These are phyloP conservation scores for Endotrypanum monterogeii DNA, from an alignment of 208 protist species.

Conservation along the genomic window DNA sequence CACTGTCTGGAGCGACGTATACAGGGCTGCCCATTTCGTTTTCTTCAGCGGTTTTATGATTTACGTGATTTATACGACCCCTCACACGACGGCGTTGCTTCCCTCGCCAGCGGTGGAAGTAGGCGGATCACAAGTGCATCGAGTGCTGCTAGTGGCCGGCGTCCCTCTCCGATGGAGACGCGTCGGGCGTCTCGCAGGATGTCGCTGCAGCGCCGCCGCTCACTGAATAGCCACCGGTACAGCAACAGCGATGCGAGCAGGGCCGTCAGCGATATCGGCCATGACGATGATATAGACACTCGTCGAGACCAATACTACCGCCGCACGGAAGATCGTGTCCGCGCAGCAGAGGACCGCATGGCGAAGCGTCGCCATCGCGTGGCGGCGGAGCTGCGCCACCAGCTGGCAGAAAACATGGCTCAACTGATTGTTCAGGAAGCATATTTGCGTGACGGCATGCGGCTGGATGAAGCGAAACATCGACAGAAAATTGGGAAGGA, in stretches of 20 bases:
- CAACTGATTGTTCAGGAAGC: constrained; percentile 53
- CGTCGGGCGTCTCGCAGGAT: constrained; percentile 9
- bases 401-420: constrained; percentile 46
- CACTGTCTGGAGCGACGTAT: constrained; percentile 73
- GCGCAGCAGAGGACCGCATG: constrained; percentile 34
- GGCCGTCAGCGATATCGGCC: constrained; percentile 15
- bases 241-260: constrained; percentile 25
- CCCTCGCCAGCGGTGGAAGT: constrained; percentile 11
- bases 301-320: constrained; percentile 24
- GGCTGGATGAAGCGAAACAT: constrained; percentile 50
- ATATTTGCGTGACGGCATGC: constrained; percentile 44
- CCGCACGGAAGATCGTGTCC: constrained; percentile 33
- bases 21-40: constrained; percentile 62
- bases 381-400: constrained; percentile 32
- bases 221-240: background rate
- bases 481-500: constrained; percentile 29
- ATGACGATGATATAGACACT: constrained; percentile 8
- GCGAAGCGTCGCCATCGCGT: constrained; percentile 30
- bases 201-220: constrained; percentile 16
- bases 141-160: constrained; percentile 2
- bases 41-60: constrained; percentile 80
- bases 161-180: constrained; percentile 1
- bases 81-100: constrained; percentile 21
- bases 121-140: background rate
- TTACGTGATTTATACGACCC: constrained; percentile 59